Base-by-base conservation (phyloP, 192 early-diverging fungal species). In the Dissophora ornata region DNA sequence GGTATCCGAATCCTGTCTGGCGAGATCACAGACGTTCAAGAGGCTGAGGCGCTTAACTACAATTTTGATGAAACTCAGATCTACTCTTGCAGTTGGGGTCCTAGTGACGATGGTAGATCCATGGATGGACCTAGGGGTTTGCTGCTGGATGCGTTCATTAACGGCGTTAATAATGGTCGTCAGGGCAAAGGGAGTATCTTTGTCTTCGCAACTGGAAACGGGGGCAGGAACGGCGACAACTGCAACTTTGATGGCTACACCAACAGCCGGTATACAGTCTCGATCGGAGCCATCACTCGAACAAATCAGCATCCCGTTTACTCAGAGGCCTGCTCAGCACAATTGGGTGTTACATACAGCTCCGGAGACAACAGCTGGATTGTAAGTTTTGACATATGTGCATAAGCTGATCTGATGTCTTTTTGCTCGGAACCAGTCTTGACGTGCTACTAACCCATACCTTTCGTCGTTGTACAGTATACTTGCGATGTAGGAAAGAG, bases 241-340 rank as follows among this genome's bases (percentile, higher is more conserved):
- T 98, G 97, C 83, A 98, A 98, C 79, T 95, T 90, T 84, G 95
- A 98, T 68, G 95, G 96, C 13, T 97, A 97, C 81, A 95, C 96
- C 25, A 98, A 98, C 83, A 93, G 90, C 64, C 93, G 96, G 16
- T 98, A 94, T 79, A 97, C 97, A 1, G 90, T 98, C 61, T 96
- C 95, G 3, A 92, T 98, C 12, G 92, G 93, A 6, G 94, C 97
- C 25, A 84, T 98, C 40, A 90, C 94, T 66, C 88, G 91, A 36
- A 50, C 80, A 1, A 91, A 94, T 44, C 51, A 82, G 5, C 94
- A 96, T 67, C 95, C 97, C 6, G 79, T 77, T 42, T 98, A 97
- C 70, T 89, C 94, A 19, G 97, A 98, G 80, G 57, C 74, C 13
- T 98, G 97, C 67, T 86, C 91, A 12, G 97, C 97, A 3, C 93